Base-by-base conservation (phyloP, 495 filamentous ascomycete species). In the Penicillium argentinense region DNA sequence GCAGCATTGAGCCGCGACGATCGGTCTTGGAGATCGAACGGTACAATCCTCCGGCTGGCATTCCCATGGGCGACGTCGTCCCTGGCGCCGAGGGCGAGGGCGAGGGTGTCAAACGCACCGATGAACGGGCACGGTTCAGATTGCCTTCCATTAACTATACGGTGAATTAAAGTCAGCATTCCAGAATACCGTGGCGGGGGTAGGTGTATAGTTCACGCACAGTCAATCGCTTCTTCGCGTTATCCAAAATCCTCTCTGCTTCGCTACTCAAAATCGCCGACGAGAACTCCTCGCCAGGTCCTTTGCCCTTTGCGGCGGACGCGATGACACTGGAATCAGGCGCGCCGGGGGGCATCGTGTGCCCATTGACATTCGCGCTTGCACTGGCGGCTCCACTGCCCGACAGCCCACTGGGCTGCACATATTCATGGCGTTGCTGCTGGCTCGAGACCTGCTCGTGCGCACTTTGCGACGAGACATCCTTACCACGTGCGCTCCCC, bases 101-200 rank as follows among this genome's bases (percentile, higher is more conserved):
- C 18, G 82, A 78, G 11, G 82, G 75, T 5, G 78, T 75, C n/a
- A 75, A 64, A 41, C 78, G 77, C 18, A 92, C 73, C 3, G 88
- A 83, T 43, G 81, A 86, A 42, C 91, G 82, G 16, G 90, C 91
- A 24, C 89, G 82, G 39, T 75, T 84, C 17, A 96, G 68, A 58
- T 96, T 96, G 13, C 85, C 88, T 67, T 96, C 91, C 88, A 96
- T 95, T 13, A 89, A 83, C 91, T 96, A 56, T 32, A 41, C 41
- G 14, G 38, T n/a, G n/a, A 44, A 33, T 16, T 46, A 18, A 29
- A 21, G 25, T 56, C 43, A 62, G 55, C 38, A 49, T 42, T 36
- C 18, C 43, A 22, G 33, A 22, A 26, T 26, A 26, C 11, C 25
- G 5, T 26, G 5, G 5, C 5, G 11, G 25, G 25, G 25, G 25